Evolutionary conservation across 768 basidiomycete genomes (phyloP), one percentile per base, ranked within the genome.

Genomic region (Clavaria fumosa): DNA sequence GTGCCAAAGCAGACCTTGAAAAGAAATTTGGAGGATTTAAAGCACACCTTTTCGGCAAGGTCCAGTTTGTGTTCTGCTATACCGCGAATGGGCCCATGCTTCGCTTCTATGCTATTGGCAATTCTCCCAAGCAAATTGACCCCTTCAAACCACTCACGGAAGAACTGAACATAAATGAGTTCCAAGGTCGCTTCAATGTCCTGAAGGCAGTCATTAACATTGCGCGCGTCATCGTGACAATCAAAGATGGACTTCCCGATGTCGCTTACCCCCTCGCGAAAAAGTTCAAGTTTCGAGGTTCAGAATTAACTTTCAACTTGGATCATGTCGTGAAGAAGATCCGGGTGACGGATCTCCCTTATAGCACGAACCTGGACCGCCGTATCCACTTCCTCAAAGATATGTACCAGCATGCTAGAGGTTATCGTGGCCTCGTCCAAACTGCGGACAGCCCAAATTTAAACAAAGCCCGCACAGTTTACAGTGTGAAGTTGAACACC

Each of bases 141-240:
- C 37, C 37, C 6, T 28, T 38, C 24, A 21, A 19, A 26, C 21
- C 39, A 12, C 39, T 40, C 24, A 40, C 39, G 32, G 20, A 40
- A 3, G 20, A 34, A 23, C 23, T 40, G 32, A 14, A 35, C 19
- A 14, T 35, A 19, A 34, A n/a, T 17, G 9, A 7, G 11, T 24
- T 40, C 7, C 7, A 10, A 19, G 14, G 17, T 27, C 12, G 39
- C 19, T 19, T 40, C 18, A 10, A 23, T 7, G 18, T 26, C 33
- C 23, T 40, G 12, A 27, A 18, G 32, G 14, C 15, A 17, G 23
- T 22, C 17, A 35, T 40, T 23, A 40, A 40, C 21, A 40, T 40
- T 23, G 39, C 33, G 15, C 39, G 33, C n/a, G 11, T 40, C 18
- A 11, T 39, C 7, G 7, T 39, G 20, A 39, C 38, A 14, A 33